These are phyloP conservation scores for Hypholoma sublateritium DNA, from an alignment of 768 basidiomycete species.

Conservation along the genomic window DNA sequence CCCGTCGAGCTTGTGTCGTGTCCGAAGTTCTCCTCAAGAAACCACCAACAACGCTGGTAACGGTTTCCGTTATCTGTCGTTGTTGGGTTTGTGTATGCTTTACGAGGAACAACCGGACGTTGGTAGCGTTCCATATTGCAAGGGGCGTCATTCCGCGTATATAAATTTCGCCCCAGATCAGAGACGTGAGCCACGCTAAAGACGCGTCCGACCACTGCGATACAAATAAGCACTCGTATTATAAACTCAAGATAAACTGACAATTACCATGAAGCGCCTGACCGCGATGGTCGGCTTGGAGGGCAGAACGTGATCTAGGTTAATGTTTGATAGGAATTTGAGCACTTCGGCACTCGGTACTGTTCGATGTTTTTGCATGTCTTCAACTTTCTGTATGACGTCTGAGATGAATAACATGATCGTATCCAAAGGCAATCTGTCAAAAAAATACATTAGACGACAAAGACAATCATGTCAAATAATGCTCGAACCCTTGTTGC, in stretches of 20 bases:
- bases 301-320: conserved; percentile 73
- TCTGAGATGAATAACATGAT: conserved; percentile 89
- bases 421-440: conserved; percentile 85
- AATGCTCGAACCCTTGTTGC: conserved; percentile 82
- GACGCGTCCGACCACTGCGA: conserved; percentile 90
- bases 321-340: conserved; percentile 71
- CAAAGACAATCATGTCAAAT: conserved; percentile 1
- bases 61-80: conserved; percentile 74
- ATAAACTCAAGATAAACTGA: conserved; percentile 1
- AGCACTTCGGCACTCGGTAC: conserved; percentile 67
- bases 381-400: conserved; percentile 81
- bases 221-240: neutral
- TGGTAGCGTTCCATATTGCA: conserved; percentile 89
- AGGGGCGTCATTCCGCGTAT: conserved; percentile 85
- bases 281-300: conserved; percentile 62
- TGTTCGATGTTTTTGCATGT: conserved; percentile 68
- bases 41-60: conserved; percentile 81
- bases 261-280: conserved; percentile 73
- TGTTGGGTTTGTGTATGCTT: conserved; percentile 76
- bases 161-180: conserved; percentile 96
- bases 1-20: conserved; percentile 14
- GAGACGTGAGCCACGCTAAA: conserved; percentile 86
- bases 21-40: conserved; percentile 57
- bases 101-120: conserved; percentile 87
- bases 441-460: neutral